Evolutionary conservation across 129 eudicot species (phyloP).

Genomic region (Gnaphalium uliginosum): DNA sequence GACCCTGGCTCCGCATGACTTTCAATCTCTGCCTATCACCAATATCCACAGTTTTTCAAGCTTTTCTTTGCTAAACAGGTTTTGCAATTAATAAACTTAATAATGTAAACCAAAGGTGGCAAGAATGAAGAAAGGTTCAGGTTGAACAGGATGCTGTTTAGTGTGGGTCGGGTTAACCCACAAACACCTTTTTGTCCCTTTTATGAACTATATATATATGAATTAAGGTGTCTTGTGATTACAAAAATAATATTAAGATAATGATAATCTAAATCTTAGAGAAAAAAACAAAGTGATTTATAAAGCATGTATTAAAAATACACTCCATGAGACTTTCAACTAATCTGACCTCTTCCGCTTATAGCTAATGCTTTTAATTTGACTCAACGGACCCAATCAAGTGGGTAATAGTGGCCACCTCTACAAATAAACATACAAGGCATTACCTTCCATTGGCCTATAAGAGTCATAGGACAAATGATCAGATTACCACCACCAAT

Average conservation of each 20-base stretch:
- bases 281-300: too few relatives aligned
- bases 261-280: neutral
- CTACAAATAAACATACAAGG: neutral
- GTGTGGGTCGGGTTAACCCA: too few relatives aligned
- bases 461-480: constrained; percentile 96
- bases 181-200: too few relatives aligned
- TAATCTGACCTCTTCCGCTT: too few relatives aligned
- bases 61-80: neutral
- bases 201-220: too few relatives aligned
- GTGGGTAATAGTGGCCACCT: neutral
- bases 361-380: too few relatives aligned
- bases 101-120: neutral
- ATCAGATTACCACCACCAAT: constrained; percentile 84
- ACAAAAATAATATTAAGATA: too few relatives aligned
- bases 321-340: too few relatives aligned
- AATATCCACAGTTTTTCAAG: constrained; percentile 24
- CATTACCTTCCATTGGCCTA: constrained; percentile 97
- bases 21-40: constrained; percentile 84
- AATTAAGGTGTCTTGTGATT: too few relatives aligned
- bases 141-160: too few relatives aligned
- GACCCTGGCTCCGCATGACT: constrained; percentile 75
- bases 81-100: neutral
- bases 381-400: neutral
- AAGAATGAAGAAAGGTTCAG: neutral
- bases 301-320: too few relatives aligned